Conservation (phyloP, 1,139 yeast species). For the Candida anutae region DNA sequence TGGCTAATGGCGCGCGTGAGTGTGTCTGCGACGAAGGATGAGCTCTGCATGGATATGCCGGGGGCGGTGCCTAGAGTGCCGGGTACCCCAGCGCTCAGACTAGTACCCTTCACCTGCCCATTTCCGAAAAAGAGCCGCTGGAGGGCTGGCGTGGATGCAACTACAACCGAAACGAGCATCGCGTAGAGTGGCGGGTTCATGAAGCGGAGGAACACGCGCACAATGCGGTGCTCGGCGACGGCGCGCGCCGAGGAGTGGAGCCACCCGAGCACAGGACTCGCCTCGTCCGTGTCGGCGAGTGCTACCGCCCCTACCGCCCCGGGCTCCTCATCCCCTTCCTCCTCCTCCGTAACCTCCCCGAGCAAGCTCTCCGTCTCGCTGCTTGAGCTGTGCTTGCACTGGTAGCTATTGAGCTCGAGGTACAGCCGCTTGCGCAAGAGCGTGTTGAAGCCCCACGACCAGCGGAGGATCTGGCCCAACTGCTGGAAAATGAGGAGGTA, state of each 20-base stretch:
- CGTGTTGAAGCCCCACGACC: constrained; percentile 91
- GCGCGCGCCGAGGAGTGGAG: not conserved
- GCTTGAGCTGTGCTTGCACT: constrained; percentile 6
- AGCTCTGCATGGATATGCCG: not conserved
- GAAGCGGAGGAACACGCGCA: constrained; percentile 29
- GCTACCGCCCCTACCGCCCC: not conserved
- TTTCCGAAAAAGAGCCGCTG: constrained; percentile 58
- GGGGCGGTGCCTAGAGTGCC: too few species aligned
- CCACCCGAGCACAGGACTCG: not conserved
- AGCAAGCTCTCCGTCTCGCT: not conserved
- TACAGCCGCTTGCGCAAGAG: constrained; percentile 47
- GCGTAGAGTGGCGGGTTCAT: constrained; percentile 97
- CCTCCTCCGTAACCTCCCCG: not conserved
- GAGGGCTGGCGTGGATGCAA: constrained; percentile 71
- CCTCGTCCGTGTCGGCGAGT: not conserved
- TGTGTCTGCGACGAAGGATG: constrained; percentile 60
- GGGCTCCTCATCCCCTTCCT: not conserved
- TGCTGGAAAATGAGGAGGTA: constrained; percentile 78
- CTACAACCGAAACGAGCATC: constrained; percentile 74
- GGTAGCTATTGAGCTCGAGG: constrained; percentile 31
- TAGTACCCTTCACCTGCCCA: constrained; percentile 13
- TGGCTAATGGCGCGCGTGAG: constrained; percentile 69
- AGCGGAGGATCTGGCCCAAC: constrained; percentile 72
- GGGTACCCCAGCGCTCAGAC: too few species aligned
- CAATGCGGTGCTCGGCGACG: constrained; percentile 3